Percentiles rank a stretch among this genome's conserved stretches.
Evolutionary conservation across 306 rosid species (phyloP).

Genomic region (Sophora flavescens): DNA sequence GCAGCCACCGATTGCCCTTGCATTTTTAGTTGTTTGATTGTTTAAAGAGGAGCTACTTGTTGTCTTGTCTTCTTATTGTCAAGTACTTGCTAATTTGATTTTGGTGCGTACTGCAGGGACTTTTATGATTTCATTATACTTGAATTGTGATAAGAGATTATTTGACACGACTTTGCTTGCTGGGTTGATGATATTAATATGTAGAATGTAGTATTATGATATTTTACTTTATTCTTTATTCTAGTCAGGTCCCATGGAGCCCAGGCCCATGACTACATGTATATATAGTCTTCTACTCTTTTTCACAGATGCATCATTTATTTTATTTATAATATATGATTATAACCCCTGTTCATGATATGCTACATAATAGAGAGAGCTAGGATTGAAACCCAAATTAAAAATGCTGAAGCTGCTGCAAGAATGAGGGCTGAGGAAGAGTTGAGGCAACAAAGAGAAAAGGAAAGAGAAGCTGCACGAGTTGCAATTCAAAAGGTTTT

Average conservation of each 20-base stretch:
- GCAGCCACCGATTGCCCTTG: slow-evolving; percentile 1
- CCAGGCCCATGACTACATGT: no score
- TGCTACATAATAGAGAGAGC: slow-evolving; percentile 66
- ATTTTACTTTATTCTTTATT: no score
- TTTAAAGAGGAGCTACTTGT: neutral
- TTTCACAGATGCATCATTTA: neutral
- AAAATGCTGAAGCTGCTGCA: slow-evolving; percentile 74
- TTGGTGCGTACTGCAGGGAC: neutral
- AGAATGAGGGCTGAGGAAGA: slow-evolving; percentile 62
- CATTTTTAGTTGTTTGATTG: slow-evolving; percentile 3
- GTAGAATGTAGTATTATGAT: no score
- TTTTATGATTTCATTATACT: slow-evolving; percentile 6
- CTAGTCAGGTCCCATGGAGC: no score
- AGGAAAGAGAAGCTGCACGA: slow-evolving; percentile 91
- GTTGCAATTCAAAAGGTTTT: slow-evolving; percentile 73
- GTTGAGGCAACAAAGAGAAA: slow-evolving; percentile 63
- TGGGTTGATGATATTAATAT: neutral
- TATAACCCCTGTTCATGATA: neutral
- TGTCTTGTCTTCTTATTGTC: neutral
- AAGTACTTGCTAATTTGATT: neutral
- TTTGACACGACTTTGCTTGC: slow-evolving; percentile 13
- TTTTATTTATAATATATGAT: slow-evolving; percentile 5
- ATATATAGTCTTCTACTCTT: no score
- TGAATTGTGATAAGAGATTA: neutral
- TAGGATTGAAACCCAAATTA: slow-evolving; percentile 82